Evolutionary conservation across 805 yeast genomes (phyloP).

Genomic region (Kuraishia cidri): DNA sequence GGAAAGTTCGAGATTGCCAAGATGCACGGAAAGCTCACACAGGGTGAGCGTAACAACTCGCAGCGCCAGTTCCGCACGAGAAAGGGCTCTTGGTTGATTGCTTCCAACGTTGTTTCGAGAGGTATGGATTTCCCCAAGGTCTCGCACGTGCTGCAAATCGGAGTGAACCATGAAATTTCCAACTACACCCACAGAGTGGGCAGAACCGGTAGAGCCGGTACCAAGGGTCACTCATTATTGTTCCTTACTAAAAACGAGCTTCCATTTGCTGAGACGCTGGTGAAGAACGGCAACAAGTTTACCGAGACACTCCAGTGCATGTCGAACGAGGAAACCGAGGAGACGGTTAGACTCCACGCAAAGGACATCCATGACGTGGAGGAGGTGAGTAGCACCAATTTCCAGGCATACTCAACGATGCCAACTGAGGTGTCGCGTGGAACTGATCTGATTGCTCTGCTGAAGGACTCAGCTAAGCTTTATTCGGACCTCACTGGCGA

Average conservation of each 20-base stretch:
- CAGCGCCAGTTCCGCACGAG: conserved; percentile 22
- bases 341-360: conserved; percentile 21
- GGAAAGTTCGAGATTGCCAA: conserved; percentile 6
- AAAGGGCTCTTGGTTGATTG: conserved; percentile 52
- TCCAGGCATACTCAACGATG: conserved; percentile 7
- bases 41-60: conserved; percentile 40
- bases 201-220: conserved; percentile 92
- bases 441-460: conserved; percentile 3
- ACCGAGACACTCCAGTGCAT: conserved; percentile 29
- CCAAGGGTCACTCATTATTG: conserved; percentile 60
- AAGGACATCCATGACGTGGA: conserved; percentile 10
- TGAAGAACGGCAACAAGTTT: conserved; percentile 47
- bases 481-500: conserved; percentile 5
- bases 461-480: conserved; percentile 6
- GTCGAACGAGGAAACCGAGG: conserved; percentile 23
- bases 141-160: conserved; percentile 75
- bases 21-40: conserved; percentile 73
- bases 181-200: conserved; percentile 91
- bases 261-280: conserved; percentile 42
- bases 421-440: conserved; percentile 5
- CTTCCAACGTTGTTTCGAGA: conserved; percentile 93
- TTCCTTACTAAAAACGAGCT: conserved; percentile 49
- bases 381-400: conserved; percentile 1
- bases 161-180: conserved; percentile 66
- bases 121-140: conserved; percentile 94